phyloP scores from a whole-genome alignment of 257 asterid genomes.

The Penstemon barbatus region DNA sequence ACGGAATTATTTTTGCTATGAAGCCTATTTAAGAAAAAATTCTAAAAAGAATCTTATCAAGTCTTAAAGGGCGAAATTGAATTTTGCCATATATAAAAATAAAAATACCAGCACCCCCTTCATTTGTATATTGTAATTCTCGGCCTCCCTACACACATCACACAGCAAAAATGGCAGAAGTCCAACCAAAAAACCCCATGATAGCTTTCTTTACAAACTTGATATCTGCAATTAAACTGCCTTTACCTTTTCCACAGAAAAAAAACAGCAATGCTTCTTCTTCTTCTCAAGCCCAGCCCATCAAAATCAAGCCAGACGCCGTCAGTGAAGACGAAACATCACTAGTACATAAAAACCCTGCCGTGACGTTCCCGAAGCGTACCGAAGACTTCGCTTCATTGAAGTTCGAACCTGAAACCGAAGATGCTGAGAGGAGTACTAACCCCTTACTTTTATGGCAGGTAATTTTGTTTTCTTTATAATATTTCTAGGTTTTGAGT shows the following conservation, averaged over 20 bases:
- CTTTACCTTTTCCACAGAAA: conserved; percentile 31
- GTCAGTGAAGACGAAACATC: conserved; percentile 24
- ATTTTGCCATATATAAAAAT: too few species aligned
- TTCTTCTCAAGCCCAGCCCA: conserved; percentile 30
- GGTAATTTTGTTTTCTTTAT: conserved; percentile 37
- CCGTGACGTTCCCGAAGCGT: conserved; percentile 48
- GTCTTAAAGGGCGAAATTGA: too few species aligned
- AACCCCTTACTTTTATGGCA: conserved; percentile 70
- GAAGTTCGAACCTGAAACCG: conserved; percentile 58
- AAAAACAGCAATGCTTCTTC: conserved; percentile 21
- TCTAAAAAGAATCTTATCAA: too few species aligned
- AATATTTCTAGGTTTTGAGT: neutral
- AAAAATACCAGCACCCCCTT: too few species aligned
- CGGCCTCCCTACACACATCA: conserved; percentile 24
- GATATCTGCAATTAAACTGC: conserved; percentile 48
- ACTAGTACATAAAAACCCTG: neutral
- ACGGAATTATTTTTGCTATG: too few species aligned
- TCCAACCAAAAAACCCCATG: conserved; percentile 50
- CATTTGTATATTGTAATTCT: conserved; percentile 14
- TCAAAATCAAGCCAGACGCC: conserved; percentile 15
- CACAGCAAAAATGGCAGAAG: conserved; percentile 32
- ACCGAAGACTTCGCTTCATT: conserved; percentile 31
- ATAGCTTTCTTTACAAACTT: conserved; percentile 44
- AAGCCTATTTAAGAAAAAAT: too few species aligned
- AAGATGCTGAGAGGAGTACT: conserved; percentile 46